These are phyloP conservation scores for Plasmopara viticola DNA, from an alignment of 352 stramenopile genomes.

Conservation along the genomic window DNA sequence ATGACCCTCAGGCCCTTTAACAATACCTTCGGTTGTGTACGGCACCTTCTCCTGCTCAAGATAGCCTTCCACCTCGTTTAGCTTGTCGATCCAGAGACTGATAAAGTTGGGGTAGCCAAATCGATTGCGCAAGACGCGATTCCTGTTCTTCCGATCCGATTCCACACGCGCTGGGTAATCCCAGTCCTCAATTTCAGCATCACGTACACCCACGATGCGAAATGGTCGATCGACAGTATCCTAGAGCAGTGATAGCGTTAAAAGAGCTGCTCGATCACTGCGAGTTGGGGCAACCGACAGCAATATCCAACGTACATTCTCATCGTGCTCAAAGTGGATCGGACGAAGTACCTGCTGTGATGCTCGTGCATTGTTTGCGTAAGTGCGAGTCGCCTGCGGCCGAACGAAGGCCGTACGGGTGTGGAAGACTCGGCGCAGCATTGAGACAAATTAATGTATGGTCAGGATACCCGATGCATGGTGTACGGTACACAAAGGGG, in stretches of 20 bases:
- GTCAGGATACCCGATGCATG: constrained; percentile 15
- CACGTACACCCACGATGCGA: constrained; percentile 72
- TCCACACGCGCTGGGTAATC: constrained; percentile 70
- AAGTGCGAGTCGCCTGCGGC: constrained; percentile 14
- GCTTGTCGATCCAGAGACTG: constrained; percentile 76
- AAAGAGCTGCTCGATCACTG: constrained; percentile 1
- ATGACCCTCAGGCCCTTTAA: constrained; percentile 50
- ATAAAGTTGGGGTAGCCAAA: constrained; percentile 81
- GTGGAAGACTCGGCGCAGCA: too few species aligned
- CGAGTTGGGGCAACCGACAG: too few species aligned
- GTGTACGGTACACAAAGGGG: constrained; percentile 1
- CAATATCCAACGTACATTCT: constrained; percentile 32
- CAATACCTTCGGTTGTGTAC: constrained; percentile 45
- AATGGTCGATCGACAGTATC: constrained; percentile 46
- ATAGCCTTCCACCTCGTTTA: constrained; percentile 55
- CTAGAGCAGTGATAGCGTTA: constrained; percentile 11
- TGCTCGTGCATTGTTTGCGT: constrained; percentile 15
- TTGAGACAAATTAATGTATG: background rate
- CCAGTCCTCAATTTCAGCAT: constrained; percentile 73
- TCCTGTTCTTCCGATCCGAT: constrained; percentile 54
- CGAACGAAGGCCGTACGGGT: background rate
- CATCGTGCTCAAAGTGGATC: constrained; percentile 71
- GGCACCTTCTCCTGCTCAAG: constrained; percentile 62
- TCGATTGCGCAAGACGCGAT: constrained; percentile 58
- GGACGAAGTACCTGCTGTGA: constrained; percentile 28